Base-by-base conservation (phyloP, 768 basidiomycete genomes). In the Leccinum pellstonianum region DNA sequence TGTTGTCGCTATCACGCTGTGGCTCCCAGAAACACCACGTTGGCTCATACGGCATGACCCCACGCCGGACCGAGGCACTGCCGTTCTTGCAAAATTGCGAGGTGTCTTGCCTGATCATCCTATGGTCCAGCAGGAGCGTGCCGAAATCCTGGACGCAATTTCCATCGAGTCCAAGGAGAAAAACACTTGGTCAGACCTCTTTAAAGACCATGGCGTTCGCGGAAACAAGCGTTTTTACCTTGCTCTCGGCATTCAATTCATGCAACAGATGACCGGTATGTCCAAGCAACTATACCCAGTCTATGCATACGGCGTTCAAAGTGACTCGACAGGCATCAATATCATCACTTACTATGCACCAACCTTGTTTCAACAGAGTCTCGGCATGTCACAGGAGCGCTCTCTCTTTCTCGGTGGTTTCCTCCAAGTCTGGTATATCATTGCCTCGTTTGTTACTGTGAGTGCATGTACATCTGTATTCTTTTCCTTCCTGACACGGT, bases 251-350 rank as follows among this genome's bases (percentile, higher is more conserved):
- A 60, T 60, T 27, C 59, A 60, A 12, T 60, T 60, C 21, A 60
- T 60, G 55, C 59, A 60, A 38, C 59, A 60, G 43, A 56, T 60
- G 59, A 60, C 59, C 6, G 59, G 59, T 56, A 46, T 15, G 33
- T 47, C 25, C 14, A 8, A 51, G 47, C 49, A 23, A 29, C 17
- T 6, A 12, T 11, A 19, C 15, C 4, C 25, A 14, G 5, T 21
- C 11, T 31, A 29, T n/a, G 17, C 38, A n/a, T 41, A 41, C 29
- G 10, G 11, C 31, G 21, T 52, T 31, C 29, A 19, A 31, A 43
- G 19, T 46, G 8, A n/a, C 27, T 27, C 27, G 15, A 4, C 33
- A 60, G 59, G 59, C 25, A 60, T 60, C 41, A 60, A 60, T n/a
- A 55, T 60, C 31, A 25, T 60, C 17, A 60, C 59, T 21, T 60